phyloP scores from a whole-genome alignment of 257 asterid genomes.

The Penstemon newberryi region DNA sequence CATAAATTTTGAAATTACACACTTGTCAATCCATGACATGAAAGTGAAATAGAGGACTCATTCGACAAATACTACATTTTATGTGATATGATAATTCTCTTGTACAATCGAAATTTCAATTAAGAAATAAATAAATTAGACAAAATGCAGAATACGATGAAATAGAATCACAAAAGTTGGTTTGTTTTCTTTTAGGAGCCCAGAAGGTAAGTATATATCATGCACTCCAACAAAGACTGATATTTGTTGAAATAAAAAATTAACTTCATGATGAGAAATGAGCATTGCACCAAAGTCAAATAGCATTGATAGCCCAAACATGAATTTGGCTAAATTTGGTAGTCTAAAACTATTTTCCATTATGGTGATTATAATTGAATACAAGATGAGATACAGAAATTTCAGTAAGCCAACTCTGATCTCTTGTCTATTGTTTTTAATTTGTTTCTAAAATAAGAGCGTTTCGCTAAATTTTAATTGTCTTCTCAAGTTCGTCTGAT shows the following conservation, averaged over 20 bases:
- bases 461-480: not conserved
- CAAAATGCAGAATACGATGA: constrained; percentile 1
- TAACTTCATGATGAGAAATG: not conserved
- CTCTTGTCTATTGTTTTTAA: not conserved
- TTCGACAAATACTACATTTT: not conserved
- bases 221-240: not conserved
- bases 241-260: no score
- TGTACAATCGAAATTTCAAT: not conserved
- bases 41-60: not conserved
- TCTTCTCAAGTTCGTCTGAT: constrained; percentile 8
- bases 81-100: not conserved
- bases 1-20: not conserved
- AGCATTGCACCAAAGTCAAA: not conserved
- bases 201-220: not conserved
- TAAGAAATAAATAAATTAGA: not conserved
- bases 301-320: not conserved
- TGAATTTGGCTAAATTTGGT: not conserved
- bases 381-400: no score
- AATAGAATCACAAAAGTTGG: not conserved
- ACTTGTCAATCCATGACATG: not conserved
- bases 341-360: not conserved
- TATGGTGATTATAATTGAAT: no score
- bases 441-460: constrained; percentile 1
- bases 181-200: not conserved
- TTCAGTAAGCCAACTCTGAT: not conserved